A percentile compares a stretch with the other conserved stretches of the same genome.
Evolutionary conservation across 1,284 basidiomycete species (phyloP).

Genomic region (Malassezia japonica): DNA sequence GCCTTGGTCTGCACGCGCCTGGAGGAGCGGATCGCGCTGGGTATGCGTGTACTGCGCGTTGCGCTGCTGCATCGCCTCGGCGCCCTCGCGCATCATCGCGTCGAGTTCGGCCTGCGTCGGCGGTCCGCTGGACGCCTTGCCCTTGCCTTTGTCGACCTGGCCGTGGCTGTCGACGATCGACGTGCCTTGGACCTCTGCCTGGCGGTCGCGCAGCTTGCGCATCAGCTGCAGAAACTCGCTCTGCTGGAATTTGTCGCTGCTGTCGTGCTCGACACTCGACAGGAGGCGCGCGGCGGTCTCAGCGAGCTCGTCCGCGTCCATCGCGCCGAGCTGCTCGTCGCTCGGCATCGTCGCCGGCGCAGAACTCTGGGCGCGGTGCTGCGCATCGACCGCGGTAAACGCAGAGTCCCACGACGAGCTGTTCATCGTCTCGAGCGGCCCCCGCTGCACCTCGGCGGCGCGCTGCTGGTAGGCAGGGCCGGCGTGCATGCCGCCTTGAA

Average conservation of each 20-base stretch:
- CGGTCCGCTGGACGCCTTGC: slow-evolving; percentile 10
- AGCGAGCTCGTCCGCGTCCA: slow-evolving; percentile 46
- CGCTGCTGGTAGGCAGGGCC: no score
- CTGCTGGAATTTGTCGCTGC: slow-evolving; percentile 75
- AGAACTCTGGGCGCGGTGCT: slow-evolving; percentile 11
- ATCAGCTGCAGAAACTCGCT: slow-evolving; percentile 80
- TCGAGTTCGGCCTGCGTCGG: slow-evolving; percentile 19
- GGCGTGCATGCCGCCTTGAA: neutral
- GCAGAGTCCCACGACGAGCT: slow-evolving; percentile 38
- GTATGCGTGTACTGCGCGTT: neutral
- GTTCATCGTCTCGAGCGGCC: neutral
- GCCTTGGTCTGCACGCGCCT: slow-evolving; percentile 10
- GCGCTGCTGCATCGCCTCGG: neutral
- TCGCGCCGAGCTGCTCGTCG: slow-evolving; percentile 16
- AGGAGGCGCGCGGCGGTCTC: slow-evolving; percentile 48
- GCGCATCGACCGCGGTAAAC: slow-evolving; percentile 32
- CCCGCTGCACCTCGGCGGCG: neutral
- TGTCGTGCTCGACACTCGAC: slow-evolving; percentile 51
- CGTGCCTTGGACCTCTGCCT: slow-evolving; percentile 73
- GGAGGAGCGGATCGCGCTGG: neutral
- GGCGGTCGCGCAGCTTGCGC: slow-evolving; percentile 69
- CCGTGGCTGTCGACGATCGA: slow-evolving; percentile 57
- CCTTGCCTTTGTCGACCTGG: slow-evolving; percentile 33
- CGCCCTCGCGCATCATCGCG: slow-evolving; percentile 2
- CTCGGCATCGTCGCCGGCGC: slow-evolving; percentile 1